phyloP scores from a whole-genome alignment of 2,329 filamentous ascomycete species.

The Verticillium tricorpus region DNA sequence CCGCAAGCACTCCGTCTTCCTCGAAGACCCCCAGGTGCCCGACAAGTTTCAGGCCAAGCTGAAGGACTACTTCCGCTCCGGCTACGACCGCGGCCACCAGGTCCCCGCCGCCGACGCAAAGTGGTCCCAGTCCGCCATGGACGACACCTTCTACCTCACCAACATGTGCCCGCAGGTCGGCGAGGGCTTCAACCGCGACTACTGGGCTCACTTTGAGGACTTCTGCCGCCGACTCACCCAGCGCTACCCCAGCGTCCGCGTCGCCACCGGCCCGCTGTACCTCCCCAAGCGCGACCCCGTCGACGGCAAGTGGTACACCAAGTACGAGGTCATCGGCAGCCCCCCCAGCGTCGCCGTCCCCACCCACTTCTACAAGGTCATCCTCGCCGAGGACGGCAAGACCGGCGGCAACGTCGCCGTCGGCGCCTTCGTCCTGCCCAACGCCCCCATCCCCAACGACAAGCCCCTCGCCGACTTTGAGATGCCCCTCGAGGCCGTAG shows the following conservation, averaged over 20 bases:
- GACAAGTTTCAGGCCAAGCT: slow-evolving; percentile 84
- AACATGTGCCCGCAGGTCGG: slow-evolving; percentile 99
- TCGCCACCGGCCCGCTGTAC: slow-evolving; percentile 92
- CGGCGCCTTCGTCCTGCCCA: slow-evolving; percentile 92
- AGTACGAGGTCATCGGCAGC: slow-evolving; percentile 90
- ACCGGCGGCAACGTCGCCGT: slow-evolving; percentile 73
- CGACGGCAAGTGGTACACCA: slow-evolving; percentile 93
- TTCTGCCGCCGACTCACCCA: slow-evolving; percentile 83
- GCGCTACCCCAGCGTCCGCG: slow-evolving; percentile 79
- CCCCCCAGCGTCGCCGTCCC: slow-evolving; percentile 94
- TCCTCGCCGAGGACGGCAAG: slow-evolving; percentile 83
- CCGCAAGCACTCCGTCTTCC: slow-evolving; percentile 76
- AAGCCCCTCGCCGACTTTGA: slow-evolving; percentile 91
- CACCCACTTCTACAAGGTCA: slow-evolving; percentile 99
- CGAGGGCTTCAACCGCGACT: slow-evolving; percentile 97
- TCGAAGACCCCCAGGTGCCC: slow-evolving; percentile 77
- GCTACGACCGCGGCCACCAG: slow-evolving; percentile 95
- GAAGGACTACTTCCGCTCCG: slow-evolving; percentile 90
- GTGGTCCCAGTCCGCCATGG: slow-evolving; percentile 92
- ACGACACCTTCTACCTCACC: slow-evolving; percentile 85
- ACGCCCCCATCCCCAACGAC: slow-evolving; percentile 79
- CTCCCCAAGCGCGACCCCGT: slow-evolving; percentile 74
- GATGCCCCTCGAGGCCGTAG: slow-evolving; percentile 87
- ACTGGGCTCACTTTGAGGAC: slow-evolving; percentile 98
- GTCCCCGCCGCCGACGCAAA: slow-evolving; percentile 94